These are phyloP conservation scores for Aspergillus niger DNA, from an alignment of 2,329 filamentous ascomycete species.

Conservation along the genomic window DNA sequence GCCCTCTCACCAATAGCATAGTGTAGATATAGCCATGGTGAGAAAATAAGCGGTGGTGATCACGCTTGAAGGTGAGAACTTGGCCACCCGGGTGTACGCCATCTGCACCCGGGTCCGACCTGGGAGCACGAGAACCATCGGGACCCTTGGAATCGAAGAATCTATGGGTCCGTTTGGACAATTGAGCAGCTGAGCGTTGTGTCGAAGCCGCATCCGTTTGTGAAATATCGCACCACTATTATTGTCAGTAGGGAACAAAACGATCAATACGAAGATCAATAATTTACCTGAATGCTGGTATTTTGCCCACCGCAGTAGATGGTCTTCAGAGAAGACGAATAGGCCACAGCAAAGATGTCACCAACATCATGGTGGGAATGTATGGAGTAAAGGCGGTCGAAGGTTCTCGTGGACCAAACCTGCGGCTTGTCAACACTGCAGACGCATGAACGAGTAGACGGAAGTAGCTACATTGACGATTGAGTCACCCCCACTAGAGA, in stretches of 20 bases:
- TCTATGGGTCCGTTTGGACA: conserved; percentile 74
- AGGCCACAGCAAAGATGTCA: conserved; percentile 93
- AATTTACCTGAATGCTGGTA: conserved; percentile 73
- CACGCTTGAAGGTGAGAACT: conserved; percentile 76
- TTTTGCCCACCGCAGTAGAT: conserved; percentile 94
- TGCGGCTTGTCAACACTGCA: conserved; percentile 27
- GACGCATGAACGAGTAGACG: neutral
- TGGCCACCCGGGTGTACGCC: conserved; percentile 57
- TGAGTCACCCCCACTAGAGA: conserved; percentile 91
- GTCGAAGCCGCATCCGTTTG: conserved; percentile 62
- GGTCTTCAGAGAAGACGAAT: conserved; percentile 75
- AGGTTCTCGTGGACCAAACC: conserved; percentile 78
- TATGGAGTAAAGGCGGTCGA: conserved; percentile 80
- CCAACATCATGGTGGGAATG: conserved; percentile 94
- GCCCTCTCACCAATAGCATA: conserved; percentile 81
- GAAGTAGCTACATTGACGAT: conserved; percentile 70
- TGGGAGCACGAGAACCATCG: conserved; percentile 75
- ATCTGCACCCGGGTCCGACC: conserved; percentile 63
- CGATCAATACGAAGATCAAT: neutral
- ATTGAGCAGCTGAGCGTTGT: conserved; percentile 68
- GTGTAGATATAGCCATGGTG: conserved; percentile 96
- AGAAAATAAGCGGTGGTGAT: conserved; percentile 82
- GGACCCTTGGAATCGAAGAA: conserved; percentile 93
- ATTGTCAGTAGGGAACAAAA: neutral
- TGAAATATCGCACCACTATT: conserved; percentile 74